Conservation (phyloP, 139 green algal species). For the Yamagishiella unicocca region DNA sequence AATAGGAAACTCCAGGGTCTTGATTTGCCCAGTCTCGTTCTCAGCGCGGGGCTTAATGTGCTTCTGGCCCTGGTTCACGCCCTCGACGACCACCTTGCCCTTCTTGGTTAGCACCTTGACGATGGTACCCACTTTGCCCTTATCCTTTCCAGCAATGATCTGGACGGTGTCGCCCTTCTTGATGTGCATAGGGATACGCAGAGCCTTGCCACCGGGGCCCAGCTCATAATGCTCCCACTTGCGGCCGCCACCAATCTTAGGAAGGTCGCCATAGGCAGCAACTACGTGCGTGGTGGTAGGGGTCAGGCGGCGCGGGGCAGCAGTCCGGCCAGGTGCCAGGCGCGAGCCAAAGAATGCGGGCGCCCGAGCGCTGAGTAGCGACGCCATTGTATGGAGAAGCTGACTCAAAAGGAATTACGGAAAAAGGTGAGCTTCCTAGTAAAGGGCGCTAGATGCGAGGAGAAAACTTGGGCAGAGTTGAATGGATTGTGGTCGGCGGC, state of each 20-base stretch:
- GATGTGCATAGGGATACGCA: conserved; percentile 89
- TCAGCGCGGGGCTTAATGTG: conserved; percentile 84
- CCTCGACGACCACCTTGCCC: conserved; percentile 91
- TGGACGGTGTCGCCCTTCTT: conserved; percentile 90
- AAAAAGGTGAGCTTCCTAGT: background rate
- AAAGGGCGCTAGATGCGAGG: no score
- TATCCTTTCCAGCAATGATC: conserved; percentile 92
- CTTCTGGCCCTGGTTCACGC: conserved; percentile 93
- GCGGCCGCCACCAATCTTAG: conserved; percentile 83
- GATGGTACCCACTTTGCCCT: conserved; percentile 94
- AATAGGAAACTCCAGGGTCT: conserved; percentile 90
- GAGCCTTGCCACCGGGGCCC: conserved; percentile 85
- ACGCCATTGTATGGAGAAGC: conserved; percentile 29
- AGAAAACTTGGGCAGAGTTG: no score
- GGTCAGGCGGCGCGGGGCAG: conserved; percentile 18
- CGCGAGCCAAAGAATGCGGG: conserved; percentile 32
- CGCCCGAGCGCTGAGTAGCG: conserved; percentile 5
- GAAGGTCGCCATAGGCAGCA: conserved; percentile 55
- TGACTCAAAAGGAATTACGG: no score
- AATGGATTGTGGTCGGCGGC: conserved; percentile 14
- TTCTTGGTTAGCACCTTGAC: conserved; percentile 81
- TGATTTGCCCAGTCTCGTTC: conserved; percentile 88
- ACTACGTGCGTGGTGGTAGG: conserved; percentile 33
- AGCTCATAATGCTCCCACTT: conserved; percentile 88
- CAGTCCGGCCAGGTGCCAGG: background rate